Conservation (phyloP, 768 basidiomycete genomes). For the Calocera cornea region DNA sequence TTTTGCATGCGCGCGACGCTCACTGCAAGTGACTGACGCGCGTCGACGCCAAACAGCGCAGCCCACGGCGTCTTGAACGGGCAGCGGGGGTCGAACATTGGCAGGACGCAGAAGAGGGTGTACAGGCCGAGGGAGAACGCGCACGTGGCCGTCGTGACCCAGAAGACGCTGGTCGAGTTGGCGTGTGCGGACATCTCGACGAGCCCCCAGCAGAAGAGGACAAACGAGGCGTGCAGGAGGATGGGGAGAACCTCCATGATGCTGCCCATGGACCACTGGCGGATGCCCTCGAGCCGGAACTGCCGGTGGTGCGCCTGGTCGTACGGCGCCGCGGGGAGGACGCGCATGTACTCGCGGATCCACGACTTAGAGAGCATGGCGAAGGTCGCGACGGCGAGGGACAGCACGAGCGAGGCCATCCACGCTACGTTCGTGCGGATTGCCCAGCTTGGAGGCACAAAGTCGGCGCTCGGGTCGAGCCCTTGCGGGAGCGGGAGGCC, state of each 20-base stretch:
- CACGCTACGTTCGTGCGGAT: neutral
- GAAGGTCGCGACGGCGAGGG: neutral
- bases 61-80: neutral
- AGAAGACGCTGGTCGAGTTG: neutral
- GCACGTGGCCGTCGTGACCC: neutral
- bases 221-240: neutral
- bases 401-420: neutral
- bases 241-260: neutral
- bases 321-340: neutral
- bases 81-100: neutral
- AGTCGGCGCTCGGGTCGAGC: neutral
- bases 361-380: neutral
- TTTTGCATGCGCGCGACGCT: neutral
- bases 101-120: neutral
- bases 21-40: neutral
- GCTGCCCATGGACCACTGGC: neutral
- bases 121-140: neutral
- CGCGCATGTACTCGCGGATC: constrained; percentile 3
- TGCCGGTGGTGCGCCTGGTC: neutral
- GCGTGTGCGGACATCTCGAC: neutral
- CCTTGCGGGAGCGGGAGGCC: neutral
- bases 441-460: neutral
- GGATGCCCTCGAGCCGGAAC: neutral
- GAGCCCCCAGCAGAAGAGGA: constrained; percentile 2
- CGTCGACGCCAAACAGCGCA: neutral